Base-by-base conservation (phyloP, 257 asterid species). In the Voacanga thouarsii region DNA sequence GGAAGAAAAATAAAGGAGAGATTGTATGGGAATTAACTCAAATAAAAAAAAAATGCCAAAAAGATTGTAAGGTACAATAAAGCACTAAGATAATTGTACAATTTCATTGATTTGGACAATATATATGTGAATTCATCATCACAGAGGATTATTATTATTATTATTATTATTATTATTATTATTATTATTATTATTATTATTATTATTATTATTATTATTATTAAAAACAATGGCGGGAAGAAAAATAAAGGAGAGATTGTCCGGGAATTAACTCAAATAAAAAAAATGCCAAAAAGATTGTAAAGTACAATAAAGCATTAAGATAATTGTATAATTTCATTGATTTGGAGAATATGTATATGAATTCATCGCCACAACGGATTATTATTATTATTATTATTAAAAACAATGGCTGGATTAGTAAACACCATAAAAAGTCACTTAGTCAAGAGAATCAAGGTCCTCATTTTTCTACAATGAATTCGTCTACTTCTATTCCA, bases 401-500 rank as follows among this genome's bases (percentile, higher is more conserved):
- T 44, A 5, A 53, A 53, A 53, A 53, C 10, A 53, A 53, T 53
- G 59, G 44, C 21, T 26, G 44, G 23, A 24, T 26, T 19, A 37
- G 14, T 11, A 7, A 18, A 30, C 24, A 30, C 43, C 44, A 28
- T 2, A 4, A 21, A 41, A 15, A 16, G 1, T 23, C 4, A 66
- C 14, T 2, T 10, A 66, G 9, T 67, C 61, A 45, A 1, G n/a
- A 24, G 28, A 33, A 57, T 19, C 61, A 33, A 14, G 72, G 71
- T 65, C 33, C 69, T 89, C 86, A 94, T 77, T 92, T 92, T 88
- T 94, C 98, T 47, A 94, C 88, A 75, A 94, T 90, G 84, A 94
- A 94, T 85, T 94, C 98, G 77, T 92, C 77, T 66, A 92, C 89
- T 76, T 92, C 89, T 61, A 94, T 90, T 75, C 96, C 98, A 16